phyloP scores from a whole-genome alignment of 163 green algal genomes.

The Scenedesmus sp. region DNA sequence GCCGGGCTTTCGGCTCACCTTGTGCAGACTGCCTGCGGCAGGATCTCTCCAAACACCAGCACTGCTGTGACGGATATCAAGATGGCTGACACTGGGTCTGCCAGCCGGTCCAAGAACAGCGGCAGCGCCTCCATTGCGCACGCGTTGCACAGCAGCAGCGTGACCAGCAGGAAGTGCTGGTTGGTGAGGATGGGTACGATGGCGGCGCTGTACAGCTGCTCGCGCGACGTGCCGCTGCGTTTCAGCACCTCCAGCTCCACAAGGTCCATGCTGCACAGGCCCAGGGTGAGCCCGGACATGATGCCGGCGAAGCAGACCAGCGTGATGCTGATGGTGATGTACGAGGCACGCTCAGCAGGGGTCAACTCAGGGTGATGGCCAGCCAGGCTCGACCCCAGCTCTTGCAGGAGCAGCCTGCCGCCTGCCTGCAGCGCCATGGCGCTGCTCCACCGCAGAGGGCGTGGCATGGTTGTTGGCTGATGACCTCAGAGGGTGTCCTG shows the following conservation, averaged over 20 bases:
- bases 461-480: neutral
- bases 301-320: slow-evolving; percentile 62
- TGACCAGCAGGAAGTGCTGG: slow-evolving; percentile 91
- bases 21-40: slow-evolving; percentile 96
- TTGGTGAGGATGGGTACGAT: slow-evolving; percentile 76
- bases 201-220: slow-evolving; percentile 65
- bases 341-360: neutral
- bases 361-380: neutral
- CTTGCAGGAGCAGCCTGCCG: slow-evolving; percentile 29
- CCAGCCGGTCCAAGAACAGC: slow-evolving; percentile 91
- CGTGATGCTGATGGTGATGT: neutral
- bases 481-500: neutral
- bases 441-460: neutral
- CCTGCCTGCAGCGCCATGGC: slow-evolving; percentile 41
- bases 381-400: neutral
- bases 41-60: slow-evolving; percentile 87
- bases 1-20: slow-evolving; percentile 68
- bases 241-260: slow-evolving; percentile 71
- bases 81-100: slow-evolving; percentile 87
- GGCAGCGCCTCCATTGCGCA: slow-evolving; percentile 88
- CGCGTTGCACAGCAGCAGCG: slow-evolving; percentile 94
- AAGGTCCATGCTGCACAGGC: slow-evolving; percentile 82
- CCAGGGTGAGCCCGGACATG: slow-evolving; percentile 91
- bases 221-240: slow-evolving; percentile 59
- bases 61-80: slow-evolving; percentile 94